These are phyloP conservation scores for Emergomyces pasteurianus DNA, from an alignment of 2,329 filamentous ascomycete species.

Conservation along the genomic window DNA sequence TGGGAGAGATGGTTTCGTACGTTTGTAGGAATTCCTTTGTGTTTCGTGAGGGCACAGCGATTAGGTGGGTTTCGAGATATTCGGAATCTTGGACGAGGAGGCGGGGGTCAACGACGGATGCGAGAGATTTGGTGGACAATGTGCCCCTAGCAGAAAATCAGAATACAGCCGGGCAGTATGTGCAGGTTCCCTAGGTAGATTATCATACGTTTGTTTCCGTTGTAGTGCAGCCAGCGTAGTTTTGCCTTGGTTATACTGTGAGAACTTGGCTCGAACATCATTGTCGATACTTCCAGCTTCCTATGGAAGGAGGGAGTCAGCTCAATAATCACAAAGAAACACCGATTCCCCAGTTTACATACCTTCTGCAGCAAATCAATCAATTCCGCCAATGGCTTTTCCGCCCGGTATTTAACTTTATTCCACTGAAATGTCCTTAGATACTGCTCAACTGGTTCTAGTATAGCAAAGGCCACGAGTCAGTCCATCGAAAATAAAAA, in stretches of 20 bases:
- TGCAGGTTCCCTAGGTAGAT: not conserved
- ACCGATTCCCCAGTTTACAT: slow-evolving; percentile 4
- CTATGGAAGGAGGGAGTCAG: slow-evolving; percentile 32
- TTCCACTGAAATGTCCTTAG: slow-evolving; percentile 87
- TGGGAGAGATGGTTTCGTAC: slow-evolving; percentile 79
- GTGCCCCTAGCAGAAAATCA: slow-evolving; percentile 53
- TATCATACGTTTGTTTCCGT: slow-evolving; percentile 71
- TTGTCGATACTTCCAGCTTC: slow-evolving; percentile 88
- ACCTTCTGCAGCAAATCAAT: slow-evolving; percentile 84
- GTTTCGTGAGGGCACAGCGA: slow-evolving; percentile 69
- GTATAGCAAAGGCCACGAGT: slow-evolving; percentile 4
- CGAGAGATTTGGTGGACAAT: slow-evolving; percentile 83
- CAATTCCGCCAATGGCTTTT: slow-evolving; percentile 78
- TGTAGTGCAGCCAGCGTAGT: slow-evolving; percentile 69
- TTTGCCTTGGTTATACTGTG: slow-evolving; percentile 86
- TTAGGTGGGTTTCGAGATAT: slow-evolving; percentile 89
- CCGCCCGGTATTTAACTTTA: slow-evolving; percentile 90
- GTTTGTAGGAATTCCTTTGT: slow-evolving; percentile 79
- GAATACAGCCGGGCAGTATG: not conserved
- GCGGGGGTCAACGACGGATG: slow-evolving; percentile 71
- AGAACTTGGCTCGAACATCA: slow-evolving; percentile 88
- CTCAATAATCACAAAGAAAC: not conserved
- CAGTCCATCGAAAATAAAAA: not conserved
- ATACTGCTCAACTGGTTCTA: slow-evolving; percentile 94
- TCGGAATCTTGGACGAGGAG: slow-evolving; percentile 81